Base-by-base conservation (phyloP, 2,329 filamentous ascomycete species). In the Fusarium musae region DNA sequence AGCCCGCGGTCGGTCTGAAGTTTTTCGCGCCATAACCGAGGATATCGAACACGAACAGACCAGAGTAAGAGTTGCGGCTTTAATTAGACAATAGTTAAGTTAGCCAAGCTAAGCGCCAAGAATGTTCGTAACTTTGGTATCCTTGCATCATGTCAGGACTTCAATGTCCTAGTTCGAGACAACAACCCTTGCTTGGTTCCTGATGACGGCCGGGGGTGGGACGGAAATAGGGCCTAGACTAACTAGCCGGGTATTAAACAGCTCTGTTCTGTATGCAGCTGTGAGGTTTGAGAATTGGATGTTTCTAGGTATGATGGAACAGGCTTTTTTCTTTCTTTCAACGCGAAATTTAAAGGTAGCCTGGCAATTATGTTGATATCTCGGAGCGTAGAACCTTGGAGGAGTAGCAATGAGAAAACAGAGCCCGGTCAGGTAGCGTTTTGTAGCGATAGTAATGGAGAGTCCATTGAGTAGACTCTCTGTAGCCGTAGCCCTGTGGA, bases 151-250 rank as follows among this genome's bases (percentile, higher is more conserved):
- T 59, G 52, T 36, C 58, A 69, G 71, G 71, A 74, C 58, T 72
- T 74, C 67, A 72, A 74, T 74, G 62, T 74, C 71, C 71, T 74
- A 74, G 71, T 57, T 52, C 32, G 43, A 69, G 52, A 56, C n/a
- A 34, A 65, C 56, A 34, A 65, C 56, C 71, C 70, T 64, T 73
- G 70, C 47, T 64, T 64, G 63, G 63, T 72, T 71, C 63, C 71
- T 69, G 71, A 39, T 43, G 30, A 69, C 28, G 67, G 46, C 56
- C 46, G 57, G 63, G 71, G 49, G 47, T 46, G 40, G 54, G 56
- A 47, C 52, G 47, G 56, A 39, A 54, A 61, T 66, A 58, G 59
- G 49, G 30, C 36, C 32, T 37, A 42, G 36, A 34, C 65, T 52
- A 53, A 34, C 65, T 52, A 53, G 39, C 23, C 50, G 32, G 49